phyloP scores from a whole-genome alignment of 23 red algal species.

The Agarophyton chilense region DNA sequence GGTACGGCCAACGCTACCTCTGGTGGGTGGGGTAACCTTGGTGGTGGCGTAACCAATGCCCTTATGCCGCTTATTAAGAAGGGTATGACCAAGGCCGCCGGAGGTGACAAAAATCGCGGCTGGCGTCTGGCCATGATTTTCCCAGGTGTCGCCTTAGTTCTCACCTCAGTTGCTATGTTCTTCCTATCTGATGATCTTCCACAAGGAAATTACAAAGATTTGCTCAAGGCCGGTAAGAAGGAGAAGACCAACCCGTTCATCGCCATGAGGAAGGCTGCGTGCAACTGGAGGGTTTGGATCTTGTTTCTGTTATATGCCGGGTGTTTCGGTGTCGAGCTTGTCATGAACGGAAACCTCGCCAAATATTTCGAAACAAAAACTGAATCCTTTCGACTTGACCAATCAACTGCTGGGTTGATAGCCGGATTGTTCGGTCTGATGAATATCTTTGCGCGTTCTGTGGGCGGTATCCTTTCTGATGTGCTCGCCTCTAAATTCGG shows the following conservation, averaged over 20 bases:
- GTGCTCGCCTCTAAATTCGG: conserved; percentile 59
- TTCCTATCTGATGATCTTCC: conserved; percentile 94
- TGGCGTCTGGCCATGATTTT: conserved; percentile 87
- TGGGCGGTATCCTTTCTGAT: conserved; percentile 88
- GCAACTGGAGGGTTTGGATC: conserved; percentile 82
- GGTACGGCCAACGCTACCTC: conserved; percentile 90
- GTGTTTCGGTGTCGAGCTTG: conserved; percentile 91
- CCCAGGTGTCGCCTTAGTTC: conserved; percentile 53
- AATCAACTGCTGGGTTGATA: conserved; percentile 72
- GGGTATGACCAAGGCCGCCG: conserved; percentile 36
- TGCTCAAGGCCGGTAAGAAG: conserved; percentile 49
- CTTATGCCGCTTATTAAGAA: conserved; percentile 90
- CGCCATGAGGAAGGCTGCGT: conserved; percentile 61
- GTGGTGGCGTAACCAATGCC: conserved; percentile 92
- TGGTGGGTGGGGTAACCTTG: conserved; percentile 95
- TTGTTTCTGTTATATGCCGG: conserved; percentile 83
- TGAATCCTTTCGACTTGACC: conserved; percentile 37
- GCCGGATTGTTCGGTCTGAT: conserved; percentile 92
- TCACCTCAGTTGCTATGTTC: conserved; percentile 67
- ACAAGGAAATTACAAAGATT: conserved; percentile 76
- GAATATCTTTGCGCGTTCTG: conserved; percentile 94
- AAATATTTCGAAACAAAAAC: conserved; percentile 66
- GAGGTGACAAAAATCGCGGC: conserved; percentile 6
- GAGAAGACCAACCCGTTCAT: conserved; percentile 69
- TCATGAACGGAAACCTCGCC: conserved; percentile 85